These are phyloP conservation scores for Hyaloperonospora brassicae DNA, from an alignment of 352 stramenopile species.

Conservation along the genomic window DNA sequence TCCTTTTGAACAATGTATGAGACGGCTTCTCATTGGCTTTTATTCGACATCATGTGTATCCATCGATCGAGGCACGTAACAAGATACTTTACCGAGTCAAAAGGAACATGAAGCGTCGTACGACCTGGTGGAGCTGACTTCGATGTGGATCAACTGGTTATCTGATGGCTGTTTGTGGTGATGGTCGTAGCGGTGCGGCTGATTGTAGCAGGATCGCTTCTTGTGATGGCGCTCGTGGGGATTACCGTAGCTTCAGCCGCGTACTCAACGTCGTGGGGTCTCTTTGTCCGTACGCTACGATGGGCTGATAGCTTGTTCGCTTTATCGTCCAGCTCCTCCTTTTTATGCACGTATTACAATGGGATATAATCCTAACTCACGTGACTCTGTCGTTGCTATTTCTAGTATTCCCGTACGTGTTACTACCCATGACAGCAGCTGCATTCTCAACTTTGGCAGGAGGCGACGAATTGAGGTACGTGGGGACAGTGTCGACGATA, in stretches of 20 bases:
- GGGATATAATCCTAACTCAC: not conserved
- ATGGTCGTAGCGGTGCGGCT: conserved; percentile 29
- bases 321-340: too few relatives aligned
- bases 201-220: conserved; percentile 35
- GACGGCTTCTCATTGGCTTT: conserved; percentile 13
- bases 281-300: conserved; percentile 47
- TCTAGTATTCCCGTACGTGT: conserved; percentile 54
- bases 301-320: too few relatives aligned
- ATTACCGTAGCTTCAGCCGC: conserved; percentile 50
- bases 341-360: not conserved
- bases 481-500: not conserved
- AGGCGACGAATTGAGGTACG: conserved; percentile 46
- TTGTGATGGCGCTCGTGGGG: conserved; percentile 47
- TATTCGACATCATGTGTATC: conserved; percentile 1
- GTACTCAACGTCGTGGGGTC: conserved; percentile 53
- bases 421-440: conserved; percentile 53
- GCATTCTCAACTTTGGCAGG: conserved; percentile 44
- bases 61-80: too few relatives aligned
- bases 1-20: too few relatives aligned
- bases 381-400: conserved; percentile 3
- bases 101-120: conserved; percentile 17
- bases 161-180: conserved; percentile 4
- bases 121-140: not conserved
- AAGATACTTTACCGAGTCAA: too few relatives aligned
- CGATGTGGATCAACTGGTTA: conserved; percentile 1